phyloP scores from a whole-genome alignment of 2,329 filamentous ascomycete genomes.

The Blastomyces parvus region DNA sequence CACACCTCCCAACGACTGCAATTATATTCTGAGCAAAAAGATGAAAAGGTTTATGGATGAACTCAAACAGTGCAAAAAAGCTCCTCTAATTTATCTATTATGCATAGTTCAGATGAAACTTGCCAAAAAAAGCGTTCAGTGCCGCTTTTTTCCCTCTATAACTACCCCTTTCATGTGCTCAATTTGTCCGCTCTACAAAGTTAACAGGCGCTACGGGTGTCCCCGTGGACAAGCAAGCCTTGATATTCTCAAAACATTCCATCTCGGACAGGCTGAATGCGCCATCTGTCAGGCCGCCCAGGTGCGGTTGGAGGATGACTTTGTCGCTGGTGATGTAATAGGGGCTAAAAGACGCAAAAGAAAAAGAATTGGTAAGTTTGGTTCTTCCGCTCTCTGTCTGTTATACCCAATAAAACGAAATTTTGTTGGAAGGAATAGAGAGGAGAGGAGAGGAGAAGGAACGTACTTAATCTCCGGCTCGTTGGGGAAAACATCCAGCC shows the following conservation, averaged over 20 bases:
- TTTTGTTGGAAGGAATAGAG: too few species aligned
- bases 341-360: slow-evolving; percentile 18
- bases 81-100: too few species aligned
- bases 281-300: slow-evolving; percentile 38
- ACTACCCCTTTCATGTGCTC: neutral
- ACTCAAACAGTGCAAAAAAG: too few species aligned
- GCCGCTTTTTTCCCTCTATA: neutral
- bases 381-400: neutral
- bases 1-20: too few species aligned
- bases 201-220: slow-evolving; percentile 34
- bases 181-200: slow-evolving; percentile 2
- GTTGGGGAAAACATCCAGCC: slow-evolving; percentile 41
- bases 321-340: slow-evolving; percentile 36
- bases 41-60: too few species aligned
- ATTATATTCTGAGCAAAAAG: too few species aligned
- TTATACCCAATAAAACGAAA: too few species aligned
- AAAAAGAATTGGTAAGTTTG: neutral
- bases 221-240: slow-evolving; percentile 32
- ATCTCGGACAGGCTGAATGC: slow-evolving; percentile 37
- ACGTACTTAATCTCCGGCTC: slow-evolving; percentile 32
- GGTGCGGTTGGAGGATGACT: slow-evolving; percentile 38
- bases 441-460: neutral
- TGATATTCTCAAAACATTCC: slow-evolving; percentile 42
- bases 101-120: too few species aligned
- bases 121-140: too few species aligned